Conservation (phyloP, 208 protist species). For the Trypanosoma scelopori region DNA sequence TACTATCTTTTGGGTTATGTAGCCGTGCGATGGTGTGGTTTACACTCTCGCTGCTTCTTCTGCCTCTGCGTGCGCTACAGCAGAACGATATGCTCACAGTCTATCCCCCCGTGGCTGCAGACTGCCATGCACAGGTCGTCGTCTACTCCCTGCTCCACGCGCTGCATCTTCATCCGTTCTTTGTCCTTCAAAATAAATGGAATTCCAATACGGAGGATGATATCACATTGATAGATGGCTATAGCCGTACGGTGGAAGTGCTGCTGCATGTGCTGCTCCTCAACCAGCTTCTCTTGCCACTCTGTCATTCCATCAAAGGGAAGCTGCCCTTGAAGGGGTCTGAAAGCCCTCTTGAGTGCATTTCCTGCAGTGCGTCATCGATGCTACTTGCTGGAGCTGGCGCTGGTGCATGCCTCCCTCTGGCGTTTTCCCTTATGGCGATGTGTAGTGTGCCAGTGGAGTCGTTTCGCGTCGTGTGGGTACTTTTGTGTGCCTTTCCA, state of each 20-base stretch:
- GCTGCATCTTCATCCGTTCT: conserved; percentile 43
- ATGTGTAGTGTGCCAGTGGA: conserved; percentile 23
- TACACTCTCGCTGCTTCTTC: conserved; percentile 2
- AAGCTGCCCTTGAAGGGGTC: too few species aligned
- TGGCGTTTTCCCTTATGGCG: conserved; percentile 3
- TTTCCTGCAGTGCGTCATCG: too few species aligned
- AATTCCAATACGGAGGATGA: conserved; percentile 31
- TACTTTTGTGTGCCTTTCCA: conserved; percentile 20
- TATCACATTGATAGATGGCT: conserved; percentile 12
- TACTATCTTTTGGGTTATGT: conserved; percentile 7
- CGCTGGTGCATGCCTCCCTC: not conserved
- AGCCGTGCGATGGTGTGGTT: conserved; percentile 20
- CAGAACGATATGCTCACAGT: not conserved
- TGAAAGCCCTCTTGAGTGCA: too few species aligned
- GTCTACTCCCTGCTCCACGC: conserved; percentile 33
- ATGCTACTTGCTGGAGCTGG: not conserved
- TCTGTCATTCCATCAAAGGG: not conserved
- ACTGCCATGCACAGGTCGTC: not conserved
- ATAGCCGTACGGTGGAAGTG: conserved; percentile 8
- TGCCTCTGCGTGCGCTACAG: not conserved
- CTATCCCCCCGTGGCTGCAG: not conserved
- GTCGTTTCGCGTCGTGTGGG: conserved; percentile 22
- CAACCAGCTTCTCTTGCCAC: not conserved
- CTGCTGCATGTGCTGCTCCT: conserved; percentile 14
- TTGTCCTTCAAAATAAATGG: conserved; percentile 35